A percentile compares a stretch with the other conserved stretches of the same genome.
phyloP scores from a whole-genome alignment of 495 filamentous ascomycete genomes.

The Aspergillus conjunctus region DNA sequence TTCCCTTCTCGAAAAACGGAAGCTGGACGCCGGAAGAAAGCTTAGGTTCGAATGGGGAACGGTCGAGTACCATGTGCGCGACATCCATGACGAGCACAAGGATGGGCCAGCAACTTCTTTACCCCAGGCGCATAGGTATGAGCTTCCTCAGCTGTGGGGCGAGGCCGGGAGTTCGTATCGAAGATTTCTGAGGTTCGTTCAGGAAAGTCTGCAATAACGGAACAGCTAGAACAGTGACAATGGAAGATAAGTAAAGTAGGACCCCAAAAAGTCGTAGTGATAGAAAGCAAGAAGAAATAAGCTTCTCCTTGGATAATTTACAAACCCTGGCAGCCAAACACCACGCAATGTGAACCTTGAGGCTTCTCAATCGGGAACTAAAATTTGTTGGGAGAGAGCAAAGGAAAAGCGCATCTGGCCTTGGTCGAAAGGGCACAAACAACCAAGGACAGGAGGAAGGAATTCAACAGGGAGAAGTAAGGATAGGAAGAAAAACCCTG shows the following conservation, averaged over 20 bases:
- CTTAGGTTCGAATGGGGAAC: neutral
- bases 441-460: slow-evolving; percentile 5
- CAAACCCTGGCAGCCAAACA: slow-evolving; percentile 12
- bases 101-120: slow-evolving; percentile 5
- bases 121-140: slow-evolving; percentile 18
- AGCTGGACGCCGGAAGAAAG: neutral
- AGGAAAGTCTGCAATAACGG: neutral
- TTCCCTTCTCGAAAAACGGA: slow-evolving; percentile 2
- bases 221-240: neutral
- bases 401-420: neutral
- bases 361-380: slow-evolving; percentile 4
- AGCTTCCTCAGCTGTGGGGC: neutral
- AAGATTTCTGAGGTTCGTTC: neutral
- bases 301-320: neutral
- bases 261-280: neutral
- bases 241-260: neutral
- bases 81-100: slow-evolving; percentile 16
- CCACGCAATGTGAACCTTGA: slow-evolving; percentile 6
- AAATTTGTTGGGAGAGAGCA: slow-evolving; percentile 4
- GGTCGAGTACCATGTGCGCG: slow-evolving; percentile 10
- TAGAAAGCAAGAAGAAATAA: neutral
- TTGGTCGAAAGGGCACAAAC: neutral
- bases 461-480: slow-evolving; percentile 22
- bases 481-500: slow-evolving; percentile 21
- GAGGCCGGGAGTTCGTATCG: neutral